Percentiles rank a stretch among this genome's conserved stretches.
phyloP scores from a whole-genome alignment of 345 rosid species.

The Melaleuca alternifolia region DNA sequence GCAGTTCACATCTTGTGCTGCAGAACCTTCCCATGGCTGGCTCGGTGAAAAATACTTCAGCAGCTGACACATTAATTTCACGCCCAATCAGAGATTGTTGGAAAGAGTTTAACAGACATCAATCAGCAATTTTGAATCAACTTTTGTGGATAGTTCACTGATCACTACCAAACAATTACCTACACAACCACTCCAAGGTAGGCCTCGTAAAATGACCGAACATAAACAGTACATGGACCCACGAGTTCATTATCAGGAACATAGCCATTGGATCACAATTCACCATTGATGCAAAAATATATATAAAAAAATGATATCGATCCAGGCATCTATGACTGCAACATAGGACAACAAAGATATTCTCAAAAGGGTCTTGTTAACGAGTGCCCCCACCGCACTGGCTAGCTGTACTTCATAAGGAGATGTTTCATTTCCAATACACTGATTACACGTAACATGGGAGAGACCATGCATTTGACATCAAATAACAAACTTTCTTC shows the following conservation, averaged over 20 bases:
- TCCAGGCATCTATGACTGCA: neutral
- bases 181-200: neutral
- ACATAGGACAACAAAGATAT: neutral
- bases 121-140: neutral
- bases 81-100: neutral
- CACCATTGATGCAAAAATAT: neutral
- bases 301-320: neutral
- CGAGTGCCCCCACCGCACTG: neutral
- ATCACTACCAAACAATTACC: neutral
- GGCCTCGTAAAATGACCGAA: neutral
- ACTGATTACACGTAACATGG: neutral
- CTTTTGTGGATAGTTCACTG: neutral
- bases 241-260: neutral
- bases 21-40: slow-evolving; percentile 45
- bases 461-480: neutral
- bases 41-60: slow-evolving; percentile 40
- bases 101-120: neutral
- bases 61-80: slow-evolving; percentile 31
- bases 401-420: neutral
- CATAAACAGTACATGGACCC: neutral
- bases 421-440: neutral
- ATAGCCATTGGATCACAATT: neutral
- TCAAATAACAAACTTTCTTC: neutral
- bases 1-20: slow-evolving; percentile 1
- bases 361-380: neutral